These are phyloP conservation scores for Vigna unguiculata DNA, from an alignment of 306 rosid species.

Conservation along the genomic window DNA sequence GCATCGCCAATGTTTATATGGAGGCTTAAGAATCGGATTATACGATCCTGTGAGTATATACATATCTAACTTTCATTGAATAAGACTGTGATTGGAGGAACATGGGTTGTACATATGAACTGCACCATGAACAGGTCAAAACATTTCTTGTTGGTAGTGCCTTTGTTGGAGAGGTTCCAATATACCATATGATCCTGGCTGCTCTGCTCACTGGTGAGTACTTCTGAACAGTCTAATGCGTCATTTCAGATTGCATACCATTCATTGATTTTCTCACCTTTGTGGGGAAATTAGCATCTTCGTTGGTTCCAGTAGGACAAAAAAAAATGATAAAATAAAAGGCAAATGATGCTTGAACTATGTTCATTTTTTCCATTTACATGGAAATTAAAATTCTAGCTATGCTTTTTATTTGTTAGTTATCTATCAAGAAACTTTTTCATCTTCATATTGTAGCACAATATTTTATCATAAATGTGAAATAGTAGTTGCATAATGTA, in stretches of 20 bases:
- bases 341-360: constrained; percentile 7
- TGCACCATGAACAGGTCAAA: constrained; percentile 79
- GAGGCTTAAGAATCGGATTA: constrained; percentile 95
- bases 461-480: constrained; percentile 27
- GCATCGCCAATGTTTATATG: constrained; percentile 94
- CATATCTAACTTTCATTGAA: constrained; percentile 40
- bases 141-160: constrained; percentile 83
- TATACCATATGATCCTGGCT: constrained; percentile 85
- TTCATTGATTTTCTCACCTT: constrained; percentile 12
- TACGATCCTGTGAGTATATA: constrained; percentile 93
- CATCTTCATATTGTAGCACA: constrained; percentile 6
- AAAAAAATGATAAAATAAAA: not conserved
- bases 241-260: constrained; percentile 18
- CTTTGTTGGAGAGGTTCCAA: constrained; percentile 79
- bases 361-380: not conserved
- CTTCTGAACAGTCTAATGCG: constrained; percentile 12
- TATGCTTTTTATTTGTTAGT: not conserved
- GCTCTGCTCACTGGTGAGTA: constrained; percentile 92
- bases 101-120: constrained; percentile 54
- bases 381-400: not conserved
- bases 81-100: constrained; percentile 48
- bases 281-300: constrained; percentile 10
- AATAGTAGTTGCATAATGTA: constrained; percentile 9
- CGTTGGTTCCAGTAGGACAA: not conserved
- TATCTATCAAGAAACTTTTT: not conserved